Conservation (phyloP, 2,329 filamentous ascomycete genomes). For the Emmonsia crescens region DNA sequence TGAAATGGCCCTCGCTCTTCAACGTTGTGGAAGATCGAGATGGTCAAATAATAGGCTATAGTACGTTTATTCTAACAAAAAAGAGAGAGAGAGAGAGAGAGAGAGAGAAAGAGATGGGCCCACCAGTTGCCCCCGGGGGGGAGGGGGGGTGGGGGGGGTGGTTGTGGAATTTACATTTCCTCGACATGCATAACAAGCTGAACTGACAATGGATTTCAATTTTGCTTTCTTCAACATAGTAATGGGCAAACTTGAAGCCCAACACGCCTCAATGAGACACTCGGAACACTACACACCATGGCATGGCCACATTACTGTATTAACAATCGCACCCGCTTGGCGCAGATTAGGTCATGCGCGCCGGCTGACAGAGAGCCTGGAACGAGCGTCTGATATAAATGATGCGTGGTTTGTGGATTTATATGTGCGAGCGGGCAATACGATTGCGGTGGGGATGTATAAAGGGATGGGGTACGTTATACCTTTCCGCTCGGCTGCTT, state of each 20-base stretch:
- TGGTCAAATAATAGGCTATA: constrained; percentile 90
- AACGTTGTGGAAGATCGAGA: constrained; percentile 77
- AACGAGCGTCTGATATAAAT: constrained; percentile 68
- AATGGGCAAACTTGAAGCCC: constrained; percentile 93
- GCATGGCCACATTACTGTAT: constrained; percentile 94
- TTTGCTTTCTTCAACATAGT: constrained; percentile 43
- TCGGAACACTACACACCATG: constrained; percentile 94
- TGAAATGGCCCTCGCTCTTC: constrained; percentile 91
- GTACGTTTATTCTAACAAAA: constrained; percentile 41
- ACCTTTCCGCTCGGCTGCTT: neutral
- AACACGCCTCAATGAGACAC: constrained; percentile 59
- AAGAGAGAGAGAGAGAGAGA: neutral
- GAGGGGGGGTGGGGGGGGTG: no score
- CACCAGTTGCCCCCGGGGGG: no score
- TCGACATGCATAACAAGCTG: neutral
- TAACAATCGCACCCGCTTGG: constrained; percentile 81
- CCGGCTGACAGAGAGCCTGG: constrained; percentile 68
- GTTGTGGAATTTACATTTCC: neutral
- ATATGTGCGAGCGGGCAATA: constrained; percentile 83
- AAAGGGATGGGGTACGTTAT: constrained; percentile 61
- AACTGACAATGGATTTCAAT: neutral
- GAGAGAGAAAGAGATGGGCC: neutral
- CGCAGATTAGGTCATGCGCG: constrained; percentile 80
- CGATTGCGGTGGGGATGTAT: constrained; percentile 79
- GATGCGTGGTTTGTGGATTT: constrained; percentile 92